phyloP scores from a whole-genome alignment of 345 rosid genomes.

The Citrus maxima region DNA sequence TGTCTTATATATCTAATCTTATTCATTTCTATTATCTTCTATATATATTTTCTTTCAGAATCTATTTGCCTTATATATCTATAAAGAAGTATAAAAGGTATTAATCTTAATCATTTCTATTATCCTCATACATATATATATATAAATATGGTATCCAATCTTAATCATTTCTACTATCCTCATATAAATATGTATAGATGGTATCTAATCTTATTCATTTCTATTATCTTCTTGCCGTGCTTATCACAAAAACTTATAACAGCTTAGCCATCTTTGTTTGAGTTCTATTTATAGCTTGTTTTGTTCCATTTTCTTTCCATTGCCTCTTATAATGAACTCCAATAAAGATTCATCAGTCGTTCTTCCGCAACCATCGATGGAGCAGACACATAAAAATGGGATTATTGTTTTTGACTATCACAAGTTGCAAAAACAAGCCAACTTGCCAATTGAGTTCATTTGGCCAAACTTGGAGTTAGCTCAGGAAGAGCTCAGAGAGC shows the following conservation, averaged over 20 bases:
- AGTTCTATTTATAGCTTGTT: slow-evolving; percentile 7
- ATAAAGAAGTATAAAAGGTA: no score
- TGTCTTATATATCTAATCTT: no score
- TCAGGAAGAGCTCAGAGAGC: slow-evolving; percentile 42
- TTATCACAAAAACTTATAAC: background rate
- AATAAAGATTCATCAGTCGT: slow-evolving; percentile 9
- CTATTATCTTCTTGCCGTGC: no score
- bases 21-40: no score
- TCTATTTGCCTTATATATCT: no score
- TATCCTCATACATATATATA: background rate
- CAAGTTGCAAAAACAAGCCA: slow-evolving; percentile 25
- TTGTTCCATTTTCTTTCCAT: background rate
- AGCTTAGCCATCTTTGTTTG: background rate
- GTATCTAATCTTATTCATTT: no score
- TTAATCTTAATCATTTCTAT: no score
- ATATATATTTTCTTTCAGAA: no score
- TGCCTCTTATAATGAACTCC: slow-evolving; percentile 27
- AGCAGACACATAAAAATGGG: slow-evolving; percentile 1
- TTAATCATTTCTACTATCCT: no score
- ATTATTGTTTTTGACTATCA: slow-evolving; percentile 26
- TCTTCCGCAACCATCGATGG: slow-evolving; percentile 6
- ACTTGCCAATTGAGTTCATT: slow-evolving; percentile 39
- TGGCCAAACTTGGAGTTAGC: slow-evolving; percentile 41
- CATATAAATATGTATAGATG: background rate
- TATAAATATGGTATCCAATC: background rate